Base-by-base conservation (phyloP, 1,284 basidiomycete species). In the Trichosporon inkin region DNA sequence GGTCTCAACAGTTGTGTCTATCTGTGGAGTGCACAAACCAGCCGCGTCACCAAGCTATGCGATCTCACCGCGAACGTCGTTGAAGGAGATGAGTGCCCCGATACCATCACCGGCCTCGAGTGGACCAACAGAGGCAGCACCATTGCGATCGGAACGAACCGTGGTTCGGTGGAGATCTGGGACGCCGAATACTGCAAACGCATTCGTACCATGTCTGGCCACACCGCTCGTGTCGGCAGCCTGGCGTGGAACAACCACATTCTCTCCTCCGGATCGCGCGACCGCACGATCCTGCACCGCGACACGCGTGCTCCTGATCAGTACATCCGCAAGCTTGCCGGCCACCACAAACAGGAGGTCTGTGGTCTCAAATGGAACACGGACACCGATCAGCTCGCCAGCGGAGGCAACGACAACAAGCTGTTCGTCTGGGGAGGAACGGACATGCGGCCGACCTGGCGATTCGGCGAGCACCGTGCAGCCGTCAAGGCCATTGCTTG, bases 381-480 rank as follows among this genome's bases (percentile, higher is more conserved):
- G 34, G 79, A 82, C 55, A 81, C 82, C 6, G 87, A 88, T 55
- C 87, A 86, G 66, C 84, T 99, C 2, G 95, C 95, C 4, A 92
- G 89, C 64, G 95, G 96, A 1, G 95, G 95, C 0, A 99, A 99
- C 77, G 96, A 99, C 79, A 99, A 99, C 80, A 95, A 96, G 80
- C 88, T 99, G 10, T 92, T 92, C 69, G 91, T 99, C 57, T 99
- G 95, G 92, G 92, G 96, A 79, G 80, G 79, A 52, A 74, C 76
- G 0, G 82, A 82, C 4, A 81, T 83, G 36, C 78, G 83, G 24
- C 94, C 94, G 1, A 79, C 97, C 14, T 93, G 89, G 85, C 90
- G 92, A 71, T 99, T 98, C 76, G 90, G 92, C 59, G 91, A 98
- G 66, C 96, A 99, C 73, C 90, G 88, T 2, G 95, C 96, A 0